Base-by-base conservation (phyloP, 148 eudicot species). In the Chenopodium berlandieri region DNA sequence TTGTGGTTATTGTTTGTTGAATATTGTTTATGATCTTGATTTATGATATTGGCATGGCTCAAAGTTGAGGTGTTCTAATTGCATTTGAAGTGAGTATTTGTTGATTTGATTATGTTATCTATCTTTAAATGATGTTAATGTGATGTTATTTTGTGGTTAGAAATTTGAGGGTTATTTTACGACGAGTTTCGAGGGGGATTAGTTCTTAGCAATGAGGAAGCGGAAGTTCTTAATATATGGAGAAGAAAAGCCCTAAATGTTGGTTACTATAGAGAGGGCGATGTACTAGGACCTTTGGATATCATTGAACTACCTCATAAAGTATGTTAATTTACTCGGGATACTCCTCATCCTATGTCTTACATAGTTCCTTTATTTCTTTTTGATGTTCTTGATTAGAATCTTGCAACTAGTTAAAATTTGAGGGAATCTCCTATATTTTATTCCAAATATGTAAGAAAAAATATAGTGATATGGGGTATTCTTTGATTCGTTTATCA, bases 1-100 rank as follows among this genome's bases (percentile, higher is more conserved):
- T 14, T 44, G 77, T 73, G 14, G 83, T 56, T 74, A 16, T 20
- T 67, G 14, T 44, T 78, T 46, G 58, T 50, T 50, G 54, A 50
- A 14, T 56, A 44, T 11, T 44, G 13, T 12, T n/a, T 11, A 48
- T 9, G 25, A 56, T 40, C 44, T 40, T 40, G 44, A 5, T 40
- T 40, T 8, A 40, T 40, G 44, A 6, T 40, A 40, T 40, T 40
- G 44, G 44, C 44, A 40, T 40, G 44, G 0, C 44, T 40, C 44
- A 40, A 40, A 40, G 6, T 40, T 40, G 44, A 40, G 44, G 44
- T 40, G 44, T 40, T 40, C 7, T 40, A 40, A 40, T 40, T 40
- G 44, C 23, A 9, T 0, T 20, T 62, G 23, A 20, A 62, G 66
- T 62, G 66, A 62, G 9, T 1, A 4, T 58, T 62, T 22, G 66